Evolutionary conservation across 148 eudicot species (phyloP), one percentile per base, ranked within the genome.

Genomic region (Vaccinium corymbosum): DNA sequence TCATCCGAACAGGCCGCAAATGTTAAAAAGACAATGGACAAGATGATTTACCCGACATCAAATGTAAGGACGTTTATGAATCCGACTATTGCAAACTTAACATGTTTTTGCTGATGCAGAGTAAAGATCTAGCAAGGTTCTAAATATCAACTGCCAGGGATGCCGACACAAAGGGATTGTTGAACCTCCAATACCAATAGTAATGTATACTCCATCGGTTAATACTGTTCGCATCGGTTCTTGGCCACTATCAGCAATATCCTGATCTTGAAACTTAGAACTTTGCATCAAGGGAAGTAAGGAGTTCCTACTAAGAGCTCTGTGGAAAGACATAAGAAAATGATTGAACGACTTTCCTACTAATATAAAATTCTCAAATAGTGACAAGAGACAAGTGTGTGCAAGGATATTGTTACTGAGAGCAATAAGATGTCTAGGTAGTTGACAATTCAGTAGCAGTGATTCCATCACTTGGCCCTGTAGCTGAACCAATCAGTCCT

Each of bases 261-360:
- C 61, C n/a, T 15, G 61, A 56, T 15, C 66, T 61, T 61, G 66
- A 61, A 17, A 59, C 64, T 59, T 59, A 1, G 22, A 59, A 59
- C 64, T 59, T 59, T 59, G 64, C 64, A 59, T 59, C 22, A 59
- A 50, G 56, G 79, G 56, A 49, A 76, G 53, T 75, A 75, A 75
- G 52, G 29, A 20, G 22, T 22, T 76, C 32, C 80, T 76, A 50
- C 73, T 2, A 3, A 42, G 7, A n/a, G 57, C 32, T 50, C 19
- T 22, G 16, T n/a, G 80, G 80, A 76, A 49, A 3, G 57, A 17
- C 80, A 76, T 20, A 76, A 76, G 38, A 49, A 66, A 42, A 76
- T 12, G 10, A 35, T 38, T 50, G 27, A 29, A 83, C 8, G 51
- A 50, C n/a, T 57, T 46, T 22, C 11, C 35, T 56, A 66, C 35